Percentiles rank a stretch among this genome's conserved stretches.
Evolutionary conservation across 768 basidiomycete species (phyloP).

Genomic region (Floccularia luteovirens): DNA sequence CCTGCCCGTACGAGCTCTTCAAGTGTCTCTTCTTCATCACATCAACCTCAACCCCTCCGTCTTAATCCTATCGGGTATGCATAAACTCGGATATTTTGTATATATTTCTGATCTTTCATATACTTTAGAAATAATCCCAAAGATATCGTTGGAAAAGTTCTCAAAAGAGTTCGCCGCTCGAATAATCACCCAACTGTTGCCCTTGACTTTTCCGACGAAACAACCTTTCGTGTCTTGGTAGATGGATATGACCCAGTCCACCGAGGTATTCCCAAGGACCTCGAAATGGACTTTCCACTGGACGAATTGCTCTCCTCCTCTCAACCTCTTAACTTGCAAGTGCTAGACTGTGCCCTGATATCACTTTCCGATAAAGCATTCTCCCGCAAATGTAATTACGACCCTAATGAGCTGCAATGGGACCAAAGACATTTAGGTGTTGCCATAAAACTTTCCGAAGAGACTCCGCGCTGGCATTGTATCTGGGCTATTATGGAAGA

Average conservation of each 20-base stretch:
- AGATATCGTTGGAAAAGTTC: slow-evolving; percentile 33
- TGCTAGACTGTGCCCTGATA: slow-evolving; percentile 47
- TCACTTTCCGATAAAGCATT: slow-evolving; percentile 55
- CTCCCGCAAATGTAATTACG: slow-evolving; percentile 24
- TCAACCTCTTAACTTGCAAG: slow-evolving; percentile 26
- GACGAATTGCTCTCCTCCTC: slow-evolving; percentile 23
- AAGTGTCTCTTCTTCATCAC: slow-evolving; percentile 14
- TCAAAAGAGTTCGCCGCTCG: slow-evolving; percentile 32
- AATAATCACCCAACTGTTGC: slow-evolving; percentile 36
- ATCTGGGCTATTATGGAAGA: slow-evolving; percentile 58
- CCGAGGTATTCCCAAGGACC: slow-evolving; percentile 49
- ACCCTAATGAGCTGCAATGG: slow-evolving; percentile 24
- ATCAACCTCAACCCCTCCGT: slow-evolving; percentile 27
- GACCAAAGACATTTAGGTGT: slow-evolving; percentile 39
- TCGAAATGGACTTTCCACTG: slow-evolving; percentile 47
- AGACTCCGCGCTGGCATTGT: slow-evolving; percentile 43
- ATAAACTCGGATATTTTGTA: not conserved
- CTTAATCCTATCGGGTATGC: slow-evolving; percentile 20
- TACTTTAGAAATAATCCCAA: slow-evolving; percentile 29
- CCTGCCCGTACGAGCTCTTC: slow-evolving; percentile 6
- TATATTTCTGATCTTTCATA: slow-evolving; percentile 1
- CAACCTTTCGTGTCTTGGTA: slow-evolving; percentile 42
- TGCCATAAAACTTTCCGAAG: slow-evolving; percentile 47
- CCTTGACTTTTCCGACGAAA: slow-evolving; percentile 36
- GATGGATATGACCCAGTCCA: slow-evolving; percentile 55